These are phyloP conservation scores for Cymbopogon flexuosus DNA, from an alignment of 202 grass and related monocot genomes.

Conservation along the genomic window DNA sequence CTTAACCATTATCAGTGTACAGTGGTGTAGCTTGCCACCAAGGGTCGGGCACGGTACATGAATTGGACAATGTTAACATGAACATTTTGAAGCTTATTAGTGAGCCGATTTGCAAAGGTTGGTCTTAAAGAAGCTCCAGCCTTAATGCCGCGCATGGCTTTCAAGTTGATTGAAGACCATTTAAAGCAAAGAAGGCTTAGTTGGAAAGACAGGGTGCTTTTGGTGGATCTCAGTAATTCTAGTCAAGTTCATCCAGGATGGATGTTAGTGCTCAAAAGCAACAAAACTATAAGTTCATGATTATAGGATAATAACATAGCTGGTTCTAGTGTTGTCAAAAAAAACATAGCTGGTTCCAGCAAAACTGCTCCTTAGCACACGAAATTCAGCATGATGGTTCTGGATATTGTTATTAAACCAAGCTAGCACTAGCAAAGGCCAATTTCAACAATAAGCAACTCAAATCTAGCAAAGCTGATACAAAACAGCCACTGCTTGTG, in stretches of 20 bases:
- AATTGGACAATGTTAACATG: neutral
- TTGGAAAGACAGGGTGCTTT: neutral
- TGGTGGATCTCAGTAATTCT: neutral
- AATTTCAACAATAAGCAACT: conserved; percentile 12
- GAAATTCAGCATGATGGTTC: neutral
- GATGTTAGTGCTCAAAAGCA: neutral
- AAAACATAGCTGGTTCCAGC: neutral
- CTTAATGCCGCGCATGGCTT: neutral
- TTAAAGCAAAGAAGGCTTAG: conserved; percentile 9
- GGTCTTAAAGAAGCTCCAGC: neutral
- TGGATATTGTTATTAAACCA: neutral
- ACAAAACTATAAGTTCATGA: neutral
- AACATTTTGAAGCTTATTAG: neutral
- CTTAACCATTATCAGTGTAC: neutral
- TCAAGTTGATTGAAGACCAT: conserved; percentile 2
- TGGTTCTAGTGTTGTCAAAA: neutral
- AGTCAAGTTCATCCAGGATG: neutral
- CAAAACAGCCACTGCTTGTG: neutral
- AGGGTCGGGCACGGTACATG: neutral
- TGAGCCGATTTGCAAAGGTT: neutral
- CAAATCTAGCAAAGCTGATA: conserved; percentile 15
- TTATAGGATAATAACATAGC: neutral
- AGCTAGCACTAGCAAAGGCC: neutral
- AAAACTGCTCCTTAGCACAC: neutral
- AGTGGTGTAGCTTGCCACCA: neutral